Conservation (phyloP, 805 yeast species). For the Metschnikowia dekortorum region DNA sequence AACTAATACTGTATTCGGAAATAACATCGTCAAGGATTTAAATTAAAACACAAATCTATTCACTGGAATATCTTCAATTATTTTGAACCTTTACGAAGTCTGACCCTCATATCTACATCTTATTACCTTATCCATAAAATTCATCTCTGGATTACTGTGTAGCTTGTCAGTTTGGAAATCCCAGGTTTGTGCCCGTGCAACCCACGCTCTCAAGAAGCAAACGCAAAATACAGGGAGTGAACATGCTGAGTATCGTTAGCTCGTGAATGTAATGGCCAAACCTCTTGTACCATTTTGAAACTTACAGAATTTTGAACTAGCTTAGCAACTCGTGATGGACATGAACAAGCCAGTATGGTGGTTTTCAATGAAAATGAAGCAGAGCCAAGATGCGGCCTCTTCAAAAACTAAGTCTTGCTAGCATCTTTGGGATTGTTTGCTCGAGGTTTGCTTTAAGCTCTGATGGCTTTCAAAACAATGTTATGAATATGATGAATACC, state of each 20-base stretch:
- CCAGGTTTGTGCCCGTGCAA: slow-evolving; percentile 2
- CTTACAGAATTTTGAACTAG: not conserved
- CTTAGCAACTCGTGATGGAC: not conserved
- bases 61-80: too few species aligned
- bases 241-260: not conserved
- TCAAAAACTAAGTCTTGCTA: slow-evolving; percentile 21
- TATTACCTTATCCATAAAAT: too few species aligned
- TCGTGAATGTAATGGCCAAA: not conserved
- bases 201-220: not conserved
- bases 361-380: slow-evolving; percentile 26
- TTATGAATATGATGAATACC: slow-evolving; percentile 65
- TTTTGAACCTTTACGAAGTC: too few species aligned
- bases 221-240: not conserved
- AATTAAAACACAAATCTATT: too few species aligned
- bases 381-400: slow-evolving; percentile 24
- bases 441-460: slow-evolving; percentile 73
- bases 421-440: slow-evolving; percentile 48
- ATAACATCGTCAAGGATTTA: too few species aligned
- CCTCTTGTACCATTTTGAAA: not conserved
- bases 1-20: too few species aligned
- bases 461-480: slow-evolving; percentile 74
- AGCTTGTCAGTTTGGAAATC: not conserved
- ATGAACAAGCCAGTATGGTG: slow-evolving; percentile 9
- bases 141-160: too few species aligned
- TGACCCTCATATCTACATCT: too few species aligned